Conservation (phyloP, 805 yeast species). For the Kregervanrija delftensis region DNA sequence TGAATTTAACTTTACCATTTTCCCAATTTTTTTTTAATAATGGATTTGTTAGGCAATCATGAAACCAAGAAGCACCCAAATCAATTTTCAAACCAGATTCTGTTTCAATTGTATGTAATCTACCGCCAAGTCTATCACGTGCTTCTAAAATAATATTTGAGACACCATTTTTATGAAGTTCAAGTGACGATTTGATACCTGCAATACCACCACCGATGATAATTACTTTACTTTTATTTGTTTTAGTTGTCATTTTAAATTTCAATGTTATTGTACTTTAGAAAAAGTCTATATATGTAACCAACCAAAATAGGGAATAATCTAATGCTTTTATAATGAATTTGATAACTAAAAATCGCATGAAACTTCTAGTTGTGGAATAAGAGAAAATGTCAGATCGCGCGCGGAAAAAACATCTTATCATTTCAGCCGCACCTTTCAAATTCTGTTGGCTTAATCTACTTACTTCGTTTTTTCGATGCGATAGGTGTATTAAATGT, state of each 20-base stretch:
- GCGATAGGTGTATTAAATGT: too few species aligned
- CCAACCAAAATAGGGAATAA: too few species aligned
- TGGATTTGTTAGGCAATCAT: constrained; percentile 64
- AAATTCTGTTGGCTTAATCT: too few species aligned
- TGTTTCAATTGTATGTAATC: constrained; percentile 40
- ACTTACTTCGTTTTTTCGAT: too few species aligned
- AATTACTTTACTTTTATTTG: constrained; percentile 24
- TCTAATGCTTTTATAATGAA: too few species aligned
- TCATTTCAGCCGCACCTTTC: too few species aligned
- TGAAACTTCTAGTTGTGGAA: too few species aligned
- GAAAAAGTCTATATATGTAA: too few species aligned
- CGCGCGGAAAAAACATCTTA: too few species aligned
- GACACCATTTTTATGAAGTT: constrained; percentile 28
- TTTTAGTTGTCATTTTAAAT: constrained; percentile 31
- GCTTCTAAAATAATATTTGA: constrained; percentile 43
- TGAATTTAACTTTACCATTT: constrained; percentile 22
- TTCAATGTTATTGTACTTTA: background rate
- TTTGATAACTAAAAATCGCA: too few species aligned
- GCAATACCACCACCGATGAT: constrained; percentile 53
- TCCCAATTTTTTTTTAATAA: constrained; percentile 43
- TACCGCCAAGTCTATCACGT: constrained; percentile 59
- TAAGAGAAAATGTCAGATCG: too few species aligned
- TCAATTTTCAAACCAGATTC: constrained; percentile 39
- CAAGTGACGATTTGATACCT: constrained; percentile 44
- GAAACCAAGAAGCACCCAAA: constrained; percentile 89